Percentiles rank a stretch among this genome's conserved stretches.
phyloP scores from a whole-genome alignment of 768 basidiomycete genomes.

The Pleurotus ostreatus region DNA sequence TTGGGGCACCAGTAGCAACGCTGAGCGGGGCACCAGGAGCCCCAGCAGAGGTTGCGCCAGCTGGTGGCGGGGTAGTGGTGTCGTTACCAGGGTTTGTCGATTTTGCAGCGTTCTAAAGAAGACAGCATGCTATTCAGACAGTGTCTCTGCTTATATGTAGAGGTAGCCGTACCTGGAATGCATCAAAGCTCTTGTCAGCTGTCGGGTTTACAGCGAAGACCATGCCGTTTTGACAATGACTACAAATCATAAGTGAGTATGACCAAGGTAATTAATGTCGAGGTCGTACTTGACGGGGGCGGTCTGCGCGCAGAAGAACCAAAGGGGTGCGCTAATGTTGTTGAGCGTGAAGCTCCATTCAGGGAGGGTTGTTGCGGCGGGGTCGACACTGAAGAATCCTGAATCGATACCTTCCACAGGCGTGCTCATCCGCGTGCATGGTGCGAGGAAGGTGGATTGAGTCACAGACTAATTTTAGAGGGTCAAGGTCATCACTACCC shows the following conservation, averaged over 20 bases:
- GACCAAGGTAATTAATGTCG: not conserved
- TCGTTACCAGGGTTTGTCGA: not conserved
- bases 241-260: slow-evolving; percentile 9
- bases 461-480: slow-evolving; percentile 32
- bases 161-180: slow-evolving; percentile 24
- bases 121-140: not conserved
- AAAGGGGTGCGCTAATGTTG: slow-evolving; percentile 33
- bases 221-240: slow-evolving; percentile 35
- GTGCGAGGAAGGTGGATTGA: slow-evolving; percentile 40
- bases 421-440: slow-evolving; percentile 30
- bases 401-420: slow-evolving; percentile 30
- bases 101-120: slow-evolving; percentile 9
- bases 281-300: slow-evolving; percentile 6
- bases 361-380: slow-evolving; percentile 24
- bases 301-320: slow-evolving; percentile 42
- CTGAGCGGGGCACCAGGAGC: too few relatives aligned
- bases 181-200: slow-evolving; percentile 28
- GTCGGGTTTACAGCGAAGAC: slow-evolving; percentile 42
- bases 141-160: too few relatives aligned
- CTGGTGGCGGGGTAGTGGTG: too few relatives aligned
- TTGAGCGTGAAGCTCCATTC: slow-evolving; percentile 35
- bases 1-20: not conserved
- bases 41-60: too few relatives aligned
- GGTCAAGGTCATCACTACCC: not conserved
- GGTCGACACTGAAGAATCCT: slow-evolving; percentile 29